phyloP scores from a whole-genome alignment of 768 basidiomycete species.

The Lanmaoa rubissima region DNA sequence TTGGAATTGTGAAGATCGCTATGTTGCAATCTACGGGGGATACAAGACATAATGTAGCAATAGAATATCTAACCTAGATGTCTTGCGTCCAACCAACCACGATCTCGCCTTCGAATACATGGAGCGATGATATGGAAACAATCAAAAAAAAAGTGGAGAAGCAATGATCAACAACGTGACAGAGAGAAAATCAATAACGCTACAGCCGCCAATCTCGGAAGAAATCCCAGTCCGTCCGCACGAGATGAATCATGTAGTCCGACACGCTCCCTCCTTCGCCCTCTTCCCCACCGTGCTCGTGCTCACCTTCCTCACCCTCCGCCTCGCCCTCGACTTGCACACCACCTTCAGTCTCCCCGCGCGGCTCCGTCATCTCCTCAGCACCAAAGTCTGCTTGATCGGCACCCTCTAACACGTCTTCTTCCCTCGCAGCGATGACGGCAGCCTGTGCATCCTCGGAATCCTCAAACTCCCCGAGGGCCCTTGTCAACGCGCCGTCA shows the following conservation, averaged over 20 bases:
- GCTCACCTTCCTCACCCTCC: slow-evolving; percentile 39
- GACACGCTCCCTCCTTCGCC: slow-evolving; percentile 71
- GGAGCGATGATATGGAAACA: slow-evolving; percentile 6
- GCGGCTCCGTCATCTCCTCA: slow-evolving; percentile 34
- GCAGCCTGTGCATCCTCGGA: slow-evolving; percentile 85
- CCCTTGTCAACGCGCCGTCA: slow-evolving; percentile 59
- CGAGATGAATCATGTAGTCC: slow-evolving; percentile 81
- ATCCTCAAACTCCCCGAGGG: slow-evolving; percentile 85
- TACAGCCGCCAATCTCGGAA: slow-evolving; percentile 72
- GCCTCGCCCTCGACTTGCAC: slow-evolving; percentile 36
- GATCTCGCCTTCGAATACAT: neutral
- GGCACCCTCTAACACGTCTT: slow-evolving; percentile 67
- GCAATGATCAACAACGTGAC: neutral
- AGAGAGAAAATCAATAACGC: slow-evolving; percentile 1
- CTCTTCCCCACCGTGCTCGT: slow-evolving; percentile 38
- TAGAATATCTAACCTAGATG: slow-evolving; percentile 11
- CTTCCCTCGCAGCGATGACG: slow-evolving; percentile 70
- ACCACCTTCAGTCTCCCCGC: slow-evolving; percentile 29
- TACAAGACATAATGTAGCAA: slow-evolving; percentile 16
- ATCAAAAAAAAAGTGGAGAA: neutral
- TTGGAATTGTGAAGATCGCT: neutral
- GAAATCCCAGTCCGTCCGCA: slow-evolving; percentile 60
- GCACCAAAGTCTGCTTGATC: slow-evolving; percentile 77
- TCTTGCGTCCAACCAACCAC: neutral
- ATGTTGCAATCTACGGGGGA: neutral